phyloP scores from a whole-genome alignment of 2,329 filamentous ascomycete species.

The Conoideocrella luteorostrata region DNA sequence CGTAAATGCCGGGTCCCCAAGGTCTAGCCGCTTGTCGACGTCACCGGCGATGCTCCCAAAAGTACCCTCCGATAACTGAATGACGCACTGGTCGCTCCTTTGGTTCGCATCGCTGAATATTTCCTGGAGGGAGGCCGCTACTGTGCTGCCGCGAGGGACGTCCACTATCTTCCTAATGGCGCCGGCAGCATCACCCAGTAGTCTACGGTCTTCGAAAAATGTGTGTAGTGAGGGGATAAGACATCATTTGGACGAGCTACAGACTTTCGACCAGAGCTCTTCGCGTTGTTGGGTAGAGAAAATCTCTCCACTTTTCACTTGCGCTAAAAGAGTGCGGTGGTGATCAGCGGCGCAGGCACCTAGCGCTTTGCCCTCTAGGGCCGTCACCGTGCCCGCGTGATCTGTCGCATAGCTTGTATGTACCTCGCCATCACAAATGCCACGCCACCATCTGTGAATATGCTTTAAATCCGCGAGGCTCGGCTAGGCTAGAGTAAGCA shows the following conservation, averaged over 20 bases:
- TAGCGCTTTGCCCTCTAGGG: not conserved
- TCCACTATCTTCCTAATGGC: slow-evolving; percentile 3
- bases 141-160: too few species aligned
- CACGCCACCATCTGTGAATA: not conserved
- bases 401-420: not conserved
- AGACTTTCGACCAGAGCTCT: slow-evolving; percentile 40
- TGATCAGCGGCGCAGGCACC: not conserved
- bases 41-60: not conserved
- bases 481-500: not conserved
- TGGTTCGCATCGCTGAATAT: not conserved
- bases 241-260: slow-evolving; percentile 35
- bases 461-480: not conserved
- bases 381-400: not conserved
- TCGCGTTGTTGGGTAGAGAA: not conserved
- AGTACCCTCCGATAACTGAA: not conserved
- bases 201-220: slow-evolving; percentile 1
- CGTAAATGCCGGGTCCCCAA: not conserved
- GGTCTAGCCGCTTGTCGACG: not conserved
- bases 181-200: not conserved
- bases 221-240: slow-evolving; percentile 36
- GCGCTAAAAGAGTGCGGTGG: not conserved
- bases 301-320: not conserved
- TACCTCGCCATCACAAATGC: not conserved
- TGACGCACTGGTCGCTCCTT: not conserved
- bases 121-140: too few species aligned